phyloP scores from a whole-genome alignment of 2,329 filamentous ascomycete species.

The Fusarium burgessii region DNA sequence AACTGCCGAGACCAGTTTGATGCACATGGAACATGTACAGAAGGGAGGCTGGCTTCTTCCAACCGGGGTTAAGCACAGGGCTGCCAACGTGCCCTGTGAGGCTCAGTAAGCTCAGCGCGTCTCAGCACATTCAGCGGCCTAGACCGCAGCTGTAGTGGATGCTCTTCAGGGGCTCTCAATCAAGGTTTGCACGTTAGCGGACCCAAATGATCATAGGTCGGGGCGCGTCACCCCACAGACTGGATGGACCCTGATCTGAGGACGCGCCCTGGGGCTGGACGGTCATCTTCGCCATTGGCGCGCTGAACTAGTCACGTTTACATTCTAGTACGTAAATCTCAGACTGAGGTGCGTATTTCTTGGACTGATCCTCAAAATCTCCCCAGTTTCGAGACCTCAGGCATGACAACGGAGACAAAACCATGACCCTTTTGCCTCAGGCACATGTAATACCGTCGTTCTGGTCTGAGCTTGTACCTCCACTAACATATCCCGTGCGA shows the following conservation, averaged over 20 bases:
- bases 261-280: conserved; percentile 16
- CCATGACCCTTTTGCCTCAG: conserved; percentile 47
- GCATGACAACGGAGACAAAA: conserved; percentile 30
- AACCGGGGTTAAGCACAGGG: conserved; percentile 24
- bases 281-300: conserved; percentile 7
- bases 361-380: background rate
- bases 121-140: conserved; percentile 29
- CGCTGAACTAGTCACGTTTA: conserved; percentile 8
- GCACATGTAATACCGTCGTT: conserved; percentile 40
- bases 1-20: conserved; percentile 35
- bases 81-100: conserved; percentile 35
- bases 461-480: conserved; percentile 38
- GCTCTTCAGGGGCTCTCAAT: conserved; percentile 34
- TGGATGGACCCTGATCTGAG: conserved; percentile 36
- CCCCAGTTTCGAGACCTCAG: conserved; percentile 33
- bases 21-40: conserved; percentile 31
- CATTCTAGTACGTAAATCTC: conserved; percentile 38
- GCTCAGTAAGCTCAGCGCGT: conserved; percentile 29
- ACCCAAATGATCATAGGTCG: conserved; percentile 16
- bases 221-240: conserved; percentile 29
- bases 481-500: conserved; percentile 24
- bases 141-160: conserved; percentile 25
- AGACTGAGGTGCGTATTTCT: conserved; percentile 41
- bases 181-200: conserved; percentile 18
- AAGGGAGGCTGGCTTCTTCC: conserved; percentile 28